A percentile compares a stretch with the other conserved stretches of the same genome.
These are phyloP conservation scores for Monosporozyma unispora DNA, from an alignment of 805 yeast species.

Conservation along the genomic window DNA sequence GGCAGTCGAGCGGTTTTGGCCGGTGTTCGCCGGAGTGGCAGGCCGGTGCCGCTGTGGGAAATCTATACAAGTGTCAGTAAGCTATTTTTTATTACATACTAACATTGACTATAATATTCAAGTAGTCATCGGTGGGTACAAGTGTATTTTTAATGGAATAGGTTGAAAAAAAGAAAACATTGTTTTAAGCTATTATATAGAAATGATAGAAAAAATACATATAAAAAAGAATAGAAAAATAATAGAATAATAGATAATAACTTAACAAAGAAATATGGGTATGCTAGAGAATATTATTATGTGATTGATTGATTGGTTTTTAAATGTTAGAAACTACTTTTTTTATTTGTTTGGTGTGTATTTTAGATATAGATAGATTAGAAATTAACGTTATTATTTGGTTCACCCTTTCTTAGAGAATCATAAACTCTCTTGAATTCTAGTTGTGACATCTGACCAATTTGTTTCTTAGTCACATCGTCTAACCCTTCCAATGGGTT, in stretches of 20 bases:
- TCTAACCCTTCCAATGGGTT: background rate
- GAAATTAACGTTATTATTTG: slow-evolving; percentile 21
- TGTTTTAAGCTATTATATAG: background rate
- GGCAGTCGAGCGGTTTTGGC: background rate
- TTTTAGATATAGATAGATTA: background rate
- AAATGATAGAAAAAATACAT: background rate
- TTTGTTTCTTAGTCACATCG: slow-evolving; percentile 10
- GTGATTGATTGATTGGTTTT: background rate
- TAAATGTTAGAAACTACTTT: background rate
- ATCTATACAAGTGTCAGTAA: too few relatives aligned
- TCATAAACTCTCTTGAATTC: slow-evolving; percentile 20
- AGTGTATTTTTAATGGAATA: too few relatives aligned
- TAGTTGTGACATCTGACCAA: slow-evolving; percentile 15
- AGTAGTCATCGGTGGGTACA: too few relatives aligned
- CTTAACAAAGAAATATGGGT: too few relatives aligned
- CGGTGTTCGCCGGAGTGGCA: too few relatives aligned
- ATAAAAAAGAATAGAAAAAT: background rate
- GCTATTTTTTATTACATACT: too few relatives aligned
- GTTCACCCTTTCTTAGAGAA: slow-evolving; percentile 19
- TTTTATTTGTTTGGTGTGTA: background rate
- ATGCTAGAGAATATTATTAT: background rate
- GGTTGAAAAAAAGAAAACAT: too few relatives aligned
- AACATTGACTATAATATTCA: too few relatives aligned
- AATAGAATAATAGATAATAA: too few relatives aligned
- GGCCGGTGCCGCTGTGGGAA: too few relatives aligned